Conservation (phyloP, 1,284 basidiomycete genomes). For the Xerocomus amazonicus region DNA sequence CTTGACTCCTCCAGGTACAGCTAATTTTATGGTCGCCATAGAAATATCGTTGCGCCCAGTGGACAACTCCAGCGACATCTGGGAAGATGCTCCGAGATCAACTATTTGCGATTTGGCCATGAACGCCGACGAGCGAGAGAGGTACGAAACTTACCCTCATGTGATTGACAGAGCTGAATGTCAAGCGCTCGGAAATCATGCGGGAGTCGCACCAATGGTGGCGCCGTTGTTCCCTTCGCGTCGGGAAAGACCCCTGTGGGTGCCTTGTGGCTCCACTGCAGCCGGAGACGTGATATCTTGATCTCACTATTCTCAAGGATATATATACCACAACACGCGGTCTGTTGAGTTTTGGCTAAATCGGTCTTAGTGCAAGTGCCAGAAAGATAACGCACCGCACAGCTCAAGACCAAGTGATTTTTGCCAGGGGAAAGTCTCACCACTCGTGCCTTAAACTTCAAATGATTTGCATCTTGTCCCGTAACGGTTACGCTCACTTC, state of each 20-base stretch:
- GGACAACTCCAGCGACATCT: conserved; percentile 51
- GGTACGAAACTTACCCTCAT: conserved; percentile 45
- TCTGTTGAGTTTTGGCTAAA: conserved; percentile 40
- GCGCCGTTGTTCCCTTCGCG: conserved; percentile 30
- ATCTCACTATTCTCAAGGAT: conserved; percentile 59
- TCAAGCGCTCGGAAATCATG: conserved; percentile 57
- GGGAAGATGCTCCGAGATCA: conserved; percentile 58
- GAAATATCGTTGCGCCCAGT: conserved; percentile 64
- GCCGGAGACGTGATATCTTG: conserved; percentile 50
- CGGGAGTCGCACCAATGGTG: conserved; percentile 54
- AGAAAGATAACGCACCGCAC: conserved; percentile 52
- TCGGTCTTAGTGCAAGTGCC: not conserved
- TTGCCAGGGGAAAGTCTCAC: conserved; percentile 49
- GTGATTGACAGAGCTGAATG: conserved; percentile 57
- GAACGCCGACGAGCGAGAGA: conserved; percentile 3
- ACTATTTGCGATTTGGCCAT: conserved; percentile 41
- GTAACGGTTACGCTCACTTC: conserved; percentile 48
- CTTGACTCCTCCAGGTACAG: conserved; percentile 47
- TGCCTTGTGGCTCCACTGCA: conserved; percentile 55
- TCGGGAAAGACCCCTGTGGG: conserved; percentile 16
- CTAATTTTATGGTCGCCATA: conserved; percentile 50
- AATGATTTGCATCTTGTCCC: conserved; percentile 56
- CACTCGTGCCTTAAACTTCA: conserved; percentile 44
- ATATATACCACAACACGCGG: conserved; percentile 60
- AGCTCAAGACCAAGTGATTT: conserved; percentile 56